Percentiles rank a stretch among this genome's conserved stretches.
phyloP scores from a whole-genome alignment of 2,329 filamentous ascomycete species.

The Aspergillus sp. region DNA sequence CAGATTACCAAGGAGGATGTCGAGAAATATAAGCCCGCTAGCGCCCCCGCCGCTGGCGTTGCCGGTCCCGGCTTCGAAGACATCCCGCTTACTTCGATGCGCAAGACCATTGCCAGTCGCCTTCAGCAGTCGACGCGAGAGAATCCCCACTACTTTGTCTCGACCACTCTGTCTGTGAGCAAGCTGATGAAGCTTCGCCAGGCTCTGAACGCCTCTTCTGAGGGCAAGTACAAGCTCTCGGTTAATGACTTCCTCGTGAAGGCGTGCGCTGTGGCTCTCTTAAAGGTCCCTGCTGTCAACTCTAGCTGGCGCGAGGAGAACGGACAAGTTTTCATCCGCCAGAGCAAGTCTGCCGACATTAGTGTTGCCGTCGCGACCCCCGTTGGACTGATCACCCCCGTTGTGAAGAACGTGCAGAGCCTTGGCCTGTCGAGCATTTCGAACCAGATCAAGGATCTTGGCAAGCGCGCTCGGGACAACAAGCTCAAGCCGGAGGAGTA shows the following conservation, averaged over 20 bases:
- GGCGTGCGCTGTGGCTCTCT: conserved; percentile 77
- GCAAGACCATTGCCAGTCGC: conserved; percentile 91
- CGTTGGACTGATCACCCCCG: conserved; percentile 90
- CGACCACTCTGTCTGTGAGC: conserved; percentile 77
- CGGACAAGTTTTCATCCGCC: conserved; percentile 71
- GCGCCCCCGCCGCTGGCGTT: conserved; percentile 38
- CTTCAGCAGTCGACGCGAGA: conserved; percentile 81
- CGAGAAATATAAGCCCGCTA: conserved; percentile 65
- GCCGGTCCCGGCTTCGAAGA: conserved; percentile 69
- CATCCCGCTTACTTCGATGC: conserved; percentile 79
- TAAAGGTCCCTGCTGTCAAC: conserved; percentile 93
- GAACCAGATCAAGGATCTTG: conserved; percentile 83
- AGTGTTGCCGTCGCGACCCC: conserved; percentile 93
- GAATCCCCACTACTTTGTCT: conserved; percentile 98
- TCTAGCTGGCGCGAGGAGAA: conserved; percentile 79
- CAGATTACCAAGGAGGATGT: conserved; percentile 88
- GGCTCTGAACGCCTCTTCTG: conserved; percentile 77
- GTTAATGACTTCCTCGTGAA: conserved; percentile 99
- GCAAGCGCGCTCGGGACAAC: conserved; percentile 88
- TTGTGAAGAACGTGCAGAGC: conserved; percentile 80
- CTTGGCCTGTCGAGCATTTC: conserved; percentile 87
- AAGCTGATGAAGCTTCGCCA: conserved; percentile 95
- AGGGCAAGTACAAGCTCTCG: conserved; percentile 98
- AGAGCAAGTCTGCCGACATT: conserved; percentile 88
- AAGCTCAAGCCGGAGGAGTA: conserved; percentile 99